Evolutionary conservation across 2,329 filamentous ascomycete species (phyloP), one percentile per base, ranked within the genome.

Genomic region (Stachybotrys elegans): DNA sequence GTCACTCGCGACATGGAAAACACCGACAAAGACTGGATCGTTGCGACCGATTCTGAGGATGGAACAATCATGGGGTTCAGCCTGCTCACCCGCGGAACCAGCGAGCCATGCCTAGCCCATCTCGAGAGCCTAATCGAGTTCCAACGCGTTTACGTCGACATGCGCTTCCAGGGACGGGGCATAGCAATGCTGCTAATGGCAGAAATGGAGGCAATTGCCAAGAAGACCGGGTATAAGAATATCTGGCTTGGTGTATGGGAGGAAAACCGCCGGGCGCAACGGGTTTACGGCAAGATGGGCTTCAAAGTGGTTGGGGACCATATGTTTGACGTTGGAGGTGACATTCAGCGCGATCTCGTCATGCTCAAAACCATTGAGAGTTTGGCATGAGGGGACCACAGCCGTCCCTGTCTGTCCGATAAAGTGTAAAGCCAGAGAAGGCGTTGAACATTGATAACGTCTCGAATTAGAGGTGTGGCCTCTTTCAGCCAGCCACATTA

Each of bases 221-320:
- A 56, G 37, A 50, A 59, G 5, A 56, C 64, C 22, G 69, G 63
- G 0, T 71, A 63, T 23, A 55, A 51, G 40, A 56, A 65, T 21
- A 55, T 73, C 16, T 75, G 71, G 70, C 51, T 74, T 9, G 70
- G 70, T 0, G 70, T 73, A 9, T 74, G 71, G 71, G 67, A 74
- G 41, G 66, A 71, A 48, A 74, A 73, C 42, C 27, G 43, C 2
- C 59, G 51, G 22, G 69, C 70, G 1, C 57, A 61, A 20, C 58
- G 45, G 25, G 57, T 67, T 5, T 75, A 75, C 51, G 58, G 58
- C 45, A 65, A 58, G 51, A 59, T 63, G 51, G 71, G 71, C 0
- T 75, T 67, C 44, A 46, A 43, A 14, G 52, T 51, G 19, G 60
- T 71, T 1, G 71, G 71, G 1, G 29, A 56, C 9, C 69, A 72